Evolutionary conservation across 768 basidiomycete species (phyloP).

Genomic region (Xerocomus spinulosus): DNA sequence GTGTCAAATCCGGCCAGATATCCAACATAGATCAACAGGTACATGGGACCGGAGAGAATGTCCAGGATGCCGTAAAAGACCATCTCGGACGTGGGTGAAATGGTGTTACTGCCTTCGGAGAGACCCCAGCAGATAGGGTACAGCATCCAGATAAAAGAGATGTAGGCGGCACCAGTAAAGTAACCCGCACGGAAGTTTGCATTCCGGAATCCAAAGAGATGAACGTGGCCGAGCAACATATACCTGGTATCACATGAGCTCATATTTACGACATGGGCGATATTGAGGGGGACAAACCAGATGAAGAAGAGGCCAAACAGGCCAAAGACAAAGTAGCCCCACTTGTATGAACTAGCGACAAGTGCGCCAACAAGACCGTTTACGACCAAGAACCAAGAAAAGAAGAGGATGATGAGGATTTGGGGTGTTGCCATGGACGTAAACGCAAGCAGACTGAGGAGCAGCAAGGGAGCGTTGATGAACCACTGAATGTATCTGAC

Average conservation of each 20-base stretch:
- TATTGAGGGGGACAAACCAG: conserved; percentile 41
- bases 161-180: conserved; percentile 36
- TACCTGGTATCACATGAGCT: conserved; percentile 19
- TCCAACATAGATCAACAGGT: conserved; percentile 33
- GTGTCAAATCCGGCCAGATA: not conserved
- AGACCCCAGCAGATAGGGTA: conserved; percentile 58
- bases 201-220: conserved; percentile 24
- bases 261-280: too few relatives aligned
- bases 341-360: conserved; percentile 49
- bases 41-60: conserved; percentile 35
- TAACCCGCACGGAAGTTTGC: conserved; percentile 25
- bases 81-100: conserved; percentile 49
- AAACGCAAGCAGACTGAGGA: conserved; percentile 43
- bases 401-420: conserved; percentile 36
- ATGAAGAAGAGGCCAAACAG: conserved; percentile 45
- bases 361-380: conserved; percentile 48
- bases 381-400: conserved; percentile 45
- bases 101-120: conserved; percentile 48
- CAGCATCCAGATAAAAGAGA: conserved; percentile 53
- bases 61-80: conserved; percentile 50
- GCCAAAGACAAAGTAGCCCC: conserved; percentile 48
- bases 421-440: conserved; percentile 46
- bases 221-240: conserved; percentile 26
- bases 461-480: conserved; percentile 49
- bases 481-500: conserved; percentile 55